These are phyloP conservation scores for Phytophthora pini DNA, from an alignment of 352 stramenopile species.

Conservation along the genomic window DNA sequence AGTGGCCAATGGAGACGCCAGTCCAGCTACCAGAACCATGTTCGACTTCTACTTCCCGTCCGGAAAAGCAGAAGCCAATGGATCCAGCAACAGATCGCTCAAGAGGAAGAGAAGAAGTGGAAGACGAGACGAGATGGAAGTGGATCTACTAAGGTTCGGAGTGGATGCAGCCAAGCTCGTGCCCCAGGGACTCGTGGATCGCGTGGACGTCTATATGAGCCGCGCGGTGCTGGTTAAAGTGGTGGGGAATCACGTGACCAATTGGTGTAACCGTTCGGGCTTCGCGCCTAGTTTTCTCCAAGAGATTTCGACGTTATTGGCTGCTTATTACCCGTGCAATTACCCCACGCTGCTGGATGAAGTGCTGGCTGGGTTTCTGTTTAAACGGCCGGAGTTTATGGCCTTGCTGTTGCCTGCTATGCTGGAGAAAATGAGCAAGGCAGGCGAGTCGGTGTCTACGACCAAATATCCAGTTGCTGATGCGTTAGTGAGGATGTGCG, in stretches of 20 bases:
- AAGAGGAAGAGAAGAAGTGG: conserved; percentile 57
- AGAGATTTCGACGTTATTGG: conserved; percentile 74
- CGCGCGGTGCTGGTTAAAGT: conserved; percentile 53
- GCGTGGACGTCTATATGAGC: conserved; percentile 73
- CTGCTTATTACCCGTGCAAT: conserved; percentile 83
- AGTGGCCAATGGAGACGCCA: conserved; percentile 29
- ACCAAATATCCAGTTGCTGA: conserved; percentile 77
- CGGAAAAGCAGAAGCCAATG: conserved; percentile 11
- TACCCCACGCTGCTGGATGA: conserved; percentile 87
- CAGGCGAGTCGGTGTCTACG: conserved; percentile 59
- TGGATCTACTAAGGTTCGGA: conserved; percentile 73
- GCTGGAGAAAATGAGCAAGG: conserved; percentile 78
- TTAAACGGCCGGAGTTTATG: conserved; percentile 82
- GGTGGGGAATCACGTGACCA: conserved; percentile 69
- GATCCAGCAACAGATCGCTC: conserved; percentile 34
- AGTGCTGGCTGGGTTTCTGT: conserved; percentile 76
- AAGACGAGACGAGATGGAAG: conserved; percentile 33
- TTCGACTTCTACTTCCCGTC: conserved; percentile 71
- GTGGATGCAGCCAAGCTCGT: conserved; percentile 81
- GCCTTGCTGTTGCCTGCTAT: conserved; percentile 65
- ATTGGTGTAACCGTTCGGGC: conserved; percentile 72
- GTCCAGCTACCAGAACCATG: conserved; percentile 44
- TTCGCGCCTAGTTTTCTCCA: conserved; percentile 76
- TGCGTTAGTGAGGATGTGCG: conserved; percentile 58
- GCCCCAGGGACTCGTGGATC: conserved; percentile 83